Percentiles rank a stretch among this genome's conserved stretches.
These are phyloP conservation scores for Gyrodon lividus DNA, from an alignment of 768 basidiomycete genomes.

Conservation along the genomic window DNA sequence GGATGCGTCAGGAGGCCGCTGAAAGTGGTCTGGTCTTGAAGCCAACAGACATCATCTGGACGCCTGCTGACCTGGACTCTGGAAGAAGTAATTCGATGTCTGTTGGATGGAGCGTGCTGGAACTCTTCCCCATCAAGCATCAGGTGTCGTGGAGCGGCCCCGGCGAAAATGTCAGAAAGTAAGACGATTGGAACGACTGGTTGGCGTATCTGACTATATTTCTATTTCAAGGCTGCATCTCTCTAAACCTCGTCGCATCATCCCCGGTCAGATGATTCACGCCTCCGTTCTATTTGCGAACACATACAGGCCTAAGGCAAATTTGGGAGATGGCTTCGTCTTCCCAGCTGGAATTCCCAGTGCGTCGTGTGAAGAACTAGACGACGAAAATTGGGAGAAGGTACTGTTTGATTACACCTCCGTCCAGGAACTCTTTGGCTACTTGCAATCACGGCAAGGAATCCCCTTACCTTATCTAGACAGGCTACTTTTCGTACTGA, in stretches of 20 bases:
- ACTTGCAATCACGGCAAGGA: slow-evolving; percentile 9
- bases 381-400: slow-evolving; percentile 13
- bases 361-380: slow-evolving; percentile 3
- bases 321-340: slow-evolving; percentile 16
- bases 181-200: neutral
- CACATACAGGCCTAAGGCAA: slow-evolving; percentile 15
- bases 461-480: slow-evolving; percentile 14
- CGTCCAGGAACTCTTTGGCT: slow-evolving; percentile 7
- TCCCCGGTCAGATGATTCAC: slow-evolving; percentile 19
- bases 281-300: slow-evolving; percentile 21
- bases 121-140: slow-evolving; percentile 13
- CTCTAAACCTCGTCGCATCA: slow-evolving; percentile 16
- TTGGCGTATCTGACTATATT: neutral
- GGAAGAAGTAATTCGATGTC: slow-evolving; percentile 18
- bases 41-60: slow-evolving; percentile 17
- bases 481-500: slow-evolving; percentile 17
- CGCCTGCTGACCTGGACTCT: slow-evolving; percentile 15
- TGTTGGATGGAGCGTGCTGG: slow-evolving; percentile 12
- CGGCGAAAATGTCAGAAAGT: slow-evolving; percentile 11
- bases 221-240: slow-evolving; percentile 8
- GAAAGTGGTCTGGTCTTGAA: slow-evolving; percentile 23
- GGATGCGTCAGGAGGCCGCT: slow-evolving; percentile 33
- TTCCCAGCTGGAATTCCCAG: slow-evolving; percentile 6
- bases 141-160: slow-evolving; percentile 19
- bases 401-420: slow-evolving; percentile 13